Conservation (phyloP, 2,329 filamentous ascomycete genomes). For the Cladophialophora chaetospira region DNA sequence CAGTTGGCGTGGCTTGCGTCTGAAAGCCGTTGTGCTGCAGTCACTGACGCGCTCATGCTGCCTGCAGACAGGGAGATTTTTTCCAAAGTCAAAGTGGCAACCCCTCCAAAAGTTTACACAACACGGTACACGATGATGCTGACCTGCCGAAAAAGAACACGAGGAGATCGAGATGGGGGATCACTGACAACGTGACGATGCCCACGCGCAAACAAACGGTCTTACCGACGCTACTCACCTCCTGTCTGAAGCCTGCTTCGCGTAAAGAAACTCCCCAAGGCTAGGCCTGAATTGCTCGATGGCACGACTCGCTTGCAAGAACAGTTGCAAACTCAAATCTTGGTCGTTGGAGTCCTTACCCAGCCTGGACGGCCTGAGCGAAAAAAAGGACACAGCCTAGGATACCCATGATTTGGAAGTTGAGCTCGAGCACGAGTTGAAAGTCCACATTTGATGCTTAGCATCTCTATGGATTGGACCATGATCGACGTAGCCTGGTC, state of each 20-base stretch:
- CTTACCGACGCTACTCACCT: slow-evolving; percentile 10
- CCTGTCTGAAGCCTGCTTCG: slow-evolving; percentile 6
- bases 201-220: not conserved
- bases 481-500: not conserved
- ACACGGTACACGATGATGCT: not conserved
- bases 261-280: not conserved
- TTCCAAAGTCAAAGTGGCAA: slow-evolving; percentile 1
- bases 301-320: not conserved
- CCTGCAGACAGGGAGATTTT: not conserved
- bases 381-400: not conserved
- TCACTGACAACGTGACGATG: not conserved
- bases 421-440: not conserved
- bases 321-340: not conserved
- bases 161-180: slow-evolving; percentile 4
- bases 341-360: slow-evolving; percentile 4
- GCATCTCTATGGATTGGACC: not conserved
- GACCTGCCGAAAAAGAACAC: not conserved
- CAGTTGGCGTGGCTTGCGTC: not conserved
- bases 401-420: slow-evolving; percentile 1
- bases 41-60: not conserved
- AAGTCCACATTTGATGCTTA: not conserved
- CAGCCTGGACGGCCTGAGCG: slow-evolving; percentile 1
- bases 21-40: not conserved
- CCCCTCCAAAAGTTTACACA: not conserved
- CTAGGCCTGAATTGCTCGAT: slow-evolving; percentile 9